These are phyloP conservation scores for Russula compacta DNA, from an alignment of 768 basidiomycete genomes.

Conservation along the genomic window DNA sequence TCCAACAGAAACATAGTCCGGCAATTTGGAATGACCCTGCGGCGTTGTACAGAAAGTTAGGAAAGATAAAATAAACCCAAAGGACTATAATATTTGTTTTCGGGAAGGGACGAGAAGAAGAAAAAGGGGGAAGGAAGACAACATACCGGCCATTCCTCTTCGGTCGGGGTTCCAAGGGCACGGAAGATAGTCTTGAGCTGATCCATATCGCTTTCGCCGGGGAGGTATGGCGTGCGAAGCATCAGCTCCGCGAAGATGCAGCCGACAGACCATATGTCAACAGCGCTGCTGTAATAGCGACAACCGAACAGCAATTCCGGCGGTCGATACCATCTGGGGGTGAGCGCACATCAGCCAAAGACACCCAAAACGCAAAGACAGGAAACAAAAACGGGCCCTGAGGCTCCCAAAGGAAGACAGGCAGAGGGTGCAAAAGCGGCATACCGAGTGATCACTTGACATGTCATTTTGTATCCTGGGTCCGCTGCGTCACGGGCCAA, in stretches of 20 bases:
- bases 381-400: background rate
- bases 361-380: too few relatives aligned
- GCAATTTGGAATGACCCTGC: conserved; percentile 84
- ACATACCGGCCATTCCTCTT: conserved; percentile 93
- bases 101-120: background rate
- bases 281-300: conserved; percentile 82
- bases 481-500: conserved; percentile 94
- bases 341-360: background rate
- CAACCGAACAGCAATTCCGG: conserved; percentile 91
- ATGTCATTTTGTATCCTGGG: conserved; percentile 94
- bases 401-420: background rate
- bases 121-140: background rate
- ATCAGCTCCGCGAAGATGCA: conserved; percentile 98
- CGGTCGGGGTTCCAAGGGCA: conserved; percentile 91
- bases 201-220: conserved; percentile 95
- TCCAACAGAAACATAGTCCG: conserved; percentile 81
- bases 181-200: conserved; percentile 92
- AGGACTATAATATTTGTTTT: background rate
- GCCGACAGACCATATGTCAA: conserved; percentile 96
- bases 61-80: background rate
- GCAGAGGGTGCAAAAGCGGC: conserved; percentile 22
- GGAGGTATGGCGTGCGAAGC: conserved; percentile 89
- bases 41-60: background rate
- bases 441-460: conserved; percentile 94
- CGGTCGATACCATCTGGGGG: conserved; percentile 90